phyloP scores from a whole-genome alignment of 2,329 filamentous ascomycete genomes.

The Dactylellina haptotyla region DNA sequence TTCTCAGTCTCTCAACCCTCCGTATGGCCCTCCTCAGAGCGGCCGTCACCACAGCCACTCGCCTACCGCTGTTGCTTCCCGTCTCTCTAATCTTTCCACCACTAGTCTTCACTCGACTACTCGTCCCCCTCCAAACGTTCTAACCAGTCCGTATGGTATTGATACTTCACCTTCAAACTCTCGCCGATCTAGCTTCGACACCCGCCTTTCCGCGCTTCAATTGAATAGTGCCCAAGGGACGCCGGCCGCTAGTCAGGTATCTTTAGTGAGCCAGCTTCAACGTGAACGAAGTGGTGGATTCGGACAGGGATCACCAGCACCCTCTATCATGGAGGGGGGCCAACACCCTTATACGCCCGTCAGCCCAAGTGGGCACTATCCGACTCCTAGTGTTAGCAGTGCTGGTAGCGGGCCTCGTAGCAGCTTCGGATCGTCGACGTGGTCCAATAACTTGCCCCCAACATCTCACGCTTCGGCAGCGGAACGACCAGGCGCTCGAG shows the following conservation, averaged over 20 bases:
- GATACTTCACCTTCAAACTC: slow-evolving; percentile 57
- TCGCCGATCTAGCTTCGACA: slow-evolving; percentile 58
- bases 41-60: slow-evolving; percentile 29
- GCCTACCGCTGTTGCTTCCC: slow-evolving; percentile 37
- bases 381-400: slow-evolving; percentile 51
- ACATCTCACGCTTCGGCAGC: slow-evolving; percentile 37
- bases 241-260: slow-evolving; percentile 58
- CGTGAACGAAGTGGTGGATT: slow-evolving; percentile 57
- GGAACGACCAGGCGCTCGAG: slow-evolving; percentile 51
- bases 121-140: slow-evolving; percentile 51
- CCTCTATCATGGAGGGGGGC: slow-evolving; percentile 53
- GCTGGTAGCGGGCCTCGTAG: slow-evolving; percentile 52
- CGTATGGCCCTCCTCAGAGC: slow-evolving; percentile 50
- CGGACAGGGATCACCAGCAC: slow-evolving; percentile 54
- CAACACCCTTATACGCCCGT: slow-evolving; percentile 51
- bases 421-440: slow-evolving; percentile 55
- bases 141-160: slow-evolving; percentile 55
- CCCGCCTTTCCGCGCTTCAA: slow-evolving; percentile 53
- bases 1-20: slow-evolving; percentile 55
- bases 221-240: slow-evolving; percentile 56
- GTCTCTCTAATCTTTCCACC: slow-evolving; percentile 51
- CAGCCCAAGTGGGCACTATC: slow-evolving; percentile 42
- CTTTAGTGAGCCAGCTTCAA: slow-evolving; percentile 57
- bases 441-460: slow-evolving; percentile 51
- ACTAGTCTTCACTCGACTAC: slow-evolving; percentile 57